These are phyloP conservation scores for Lotmaria passim DNA, from an alignment of 208 protist species.

Conservation along the genomic window DNA sequence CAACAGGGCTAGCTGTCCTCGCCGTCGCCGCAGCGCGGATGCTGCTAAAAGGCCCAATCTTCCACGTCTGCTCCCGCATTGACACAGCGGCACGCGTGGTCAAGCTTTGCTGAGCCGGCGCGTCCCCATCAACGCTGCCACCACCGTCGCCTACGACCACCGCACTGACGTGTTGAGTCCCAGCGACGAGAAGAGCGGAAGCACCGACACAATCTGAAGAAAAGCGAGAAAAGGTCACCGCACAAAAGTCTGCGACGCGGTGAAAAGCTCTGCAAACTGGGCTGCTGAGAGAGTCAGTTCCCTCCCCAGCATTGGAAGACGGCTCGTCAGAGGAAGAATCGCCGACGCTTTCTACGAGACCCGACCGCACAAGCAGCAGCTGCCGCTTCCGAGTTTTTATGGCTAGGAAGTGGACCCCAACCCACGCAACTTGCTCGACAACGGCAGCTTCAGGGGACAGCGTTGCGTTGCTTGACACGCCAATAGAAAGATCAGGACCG, in stretches of 20 bases:
- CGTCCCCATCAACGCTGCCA: no score
- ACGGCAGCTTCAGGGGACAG: background rate
- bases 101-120: background rate
- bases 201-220: background rate
- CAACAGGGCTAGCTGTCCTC: background rate
- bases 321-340: background rate
- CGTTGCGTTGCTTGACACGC: background rate
- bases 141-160: background rate
- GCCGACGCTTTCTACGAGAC: background rate
- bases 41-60: conserved; percentile 19
- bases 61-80: conserved; percentile 22
- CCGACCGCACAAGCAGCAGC: conserved; percentile 25
- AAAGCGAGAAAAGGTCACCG: background rate
- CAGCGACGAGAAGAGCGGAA: conserved; percentile 22
- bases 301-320: background rate
- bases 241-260: conserved; percentile 22
- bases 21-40: conserved; percentile 4
- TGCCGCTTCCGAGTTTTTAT: conserved; percentile 25
- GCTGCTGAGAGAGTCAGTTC: background rate
- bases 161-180: conserved; percentile 7
- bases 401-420: conserved; percentile 14
- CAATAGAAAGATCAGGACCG: no score
- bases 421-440: conserved; percentile 22
- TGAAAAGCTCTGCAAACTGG: conserved; percentile 11
- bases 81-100: background rate